These are phyloP conservation scores for Clitopilus passeckerianus DNA, from an alignment of 768 basidiomycete species.

Conservation along the genomic window DNA sequence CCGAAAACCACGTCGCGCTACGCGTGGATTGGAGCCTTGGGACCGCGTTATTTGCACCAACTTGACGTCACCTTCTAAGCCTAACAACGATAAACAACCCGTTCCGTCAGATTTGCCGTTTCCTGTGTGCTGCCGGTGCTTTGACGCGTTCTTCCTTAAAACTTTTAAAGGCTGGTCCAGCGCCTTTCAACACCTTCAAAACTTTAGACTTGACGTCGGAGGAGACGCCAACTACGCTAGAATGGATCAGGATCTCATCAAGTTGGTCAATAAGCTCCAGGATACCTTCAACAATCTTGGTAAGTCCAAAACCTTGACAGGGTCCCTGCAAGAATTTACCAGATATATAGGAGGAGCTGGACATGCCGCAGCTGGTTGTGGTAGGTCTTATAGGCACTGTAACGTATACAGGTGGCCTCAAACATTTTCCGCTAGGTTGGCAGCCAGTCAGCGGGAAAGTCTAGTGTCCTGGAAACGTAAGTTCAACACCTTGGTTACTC, in stretches of 20 bases:
- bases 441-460: slow-evolving; percentile 95
- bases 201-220: neutral
- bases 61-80: slow-evolving; percentile 1
- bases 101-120: slow-evolving; percentile 7
- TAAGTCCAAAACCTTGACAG: slow-evolving; percentile 27
- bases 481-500: slow-evolving; percentile 24
- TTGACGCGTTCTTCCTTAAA: slow-evolving; percentile 11
- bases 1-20: neutral
- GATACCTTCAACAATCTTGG: slow-evolving; percentile 88
- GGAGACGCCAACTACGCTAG: slow-evolving; percentile 2
- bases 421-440: slow-evolving; percentile 61
- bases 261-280: slow-evolving; percentile 92
- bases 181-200: slow-evolving; percentile 5
- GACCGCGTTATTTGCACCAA: slow-evolving; percentile 1
- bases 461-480: slow-evolving; percentile 92
- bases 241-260: slow-evolving; percentile 95
- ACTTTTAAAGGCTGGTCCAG: slow-evolving; percentile 1
- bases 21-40: neutral
- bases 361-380: slow-evolving; percentile 89
- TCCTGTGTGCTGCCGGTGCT: slow-evolving; percentile 5
- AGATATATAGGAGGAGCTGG: slow-evolving; percentile 69
- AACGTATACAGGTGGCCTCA: neutral
- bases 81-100: slow-evolving; percentile 8
- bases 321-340: slow-evolving; percentile 7
- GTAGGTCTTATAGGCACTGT: slow-evolving; percentile 39